Evolutionary conservation across 1,284 basidiomycete genomes (phyloP), one percentile per base, ranked within the genome.

Genomic region (Pseudozyma hubeiensis): DNA sequence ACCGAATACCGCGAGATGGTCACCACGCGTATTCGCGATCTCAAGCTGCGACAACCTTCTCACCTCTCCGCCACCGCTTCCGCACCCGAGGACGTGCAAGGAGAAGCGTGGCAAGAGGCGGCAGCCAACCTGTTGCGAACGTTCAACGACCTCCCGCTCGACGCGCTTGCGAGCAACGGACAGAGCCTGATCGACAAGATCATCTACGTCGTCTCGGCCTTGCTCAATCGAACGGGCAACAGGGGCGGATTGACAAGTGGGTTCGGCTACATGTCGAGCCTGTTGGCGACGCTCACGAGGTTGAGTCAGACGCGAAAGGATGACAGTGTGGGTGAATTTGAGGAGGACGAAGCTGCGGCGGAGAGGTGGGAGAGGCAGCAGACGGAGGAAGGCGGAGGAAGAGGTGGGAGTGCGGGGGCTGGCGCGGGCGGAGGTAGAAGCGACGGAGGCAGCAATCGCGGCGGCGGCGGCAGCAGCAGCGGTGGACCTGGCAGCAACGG

Each of bases 131-230:
- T 77, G 64, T 40, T 77, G 13, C 44, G 48, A 17, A 58, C 60
- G 5, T 69, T 75, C 50, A 64, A 77, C 60, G 40, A 57, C 24
- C 48, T 77, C 19, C 72, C 75, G 8, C 47, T 77, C 24, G 75
- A 77, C 11, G 65, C 69, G 24, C 57, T 77, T n/a, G 75, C 75
- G n/a, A 59, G 53, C 17, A 77, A 77, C 43, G 75, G 75, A 3
- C 61, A 71, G 39, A 70, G 66, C 30, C 41, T 79, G 59, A 64
- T 72, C 35, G 45, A 44, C 34, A 74, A 75, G 67, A 77, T 77
- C 47, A 48, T 77, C 16, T 77, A 74, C 33, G 67, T 77, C 16
- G 70, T 77, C 13, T 50, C 63, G 14, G 64, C 63, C 11, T 9
- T 75, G 56, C 41, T 75, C 45, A 50, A 63, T 7, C 35, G 67